A percentile compares a stretch with the other conserved stretches of the same genome.
phyloP scores from a whole-genome alignment of 805 yeast genomes.

The Yarrowia sp. region DNA sequence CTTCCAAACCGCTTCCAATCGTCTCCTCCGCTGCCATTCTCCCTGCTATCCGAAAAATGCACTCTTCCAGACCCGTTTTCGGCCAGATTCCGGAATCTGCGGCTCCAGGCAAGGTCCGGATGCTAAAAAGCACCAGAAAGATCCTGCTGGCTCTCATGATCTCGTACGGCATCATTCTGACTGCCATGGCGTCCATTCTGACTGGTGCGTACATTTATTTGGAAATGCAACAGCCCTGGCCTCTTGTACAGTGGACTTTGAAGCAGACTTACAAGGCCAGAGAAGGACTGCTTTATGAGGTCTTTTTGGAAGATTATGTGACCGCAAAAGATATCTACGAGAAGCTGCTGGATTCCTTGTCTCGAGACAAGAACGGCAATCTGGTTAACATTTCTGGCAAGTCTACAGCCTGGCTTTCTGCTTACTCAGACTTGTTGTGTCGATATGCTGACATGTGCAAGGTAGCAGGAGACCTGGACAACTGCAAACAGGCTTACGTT shows the following conservation, averaged over 20 bases:
- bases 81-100: conserved; percentile 6
- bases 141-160: conserved; percentile 15
- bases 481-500: conserved; percentile 2
- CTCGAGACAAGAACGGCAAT: conserved; percentile 10
- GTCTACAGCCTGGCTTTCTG: neutral
- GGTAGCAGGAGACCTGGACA: neutral
- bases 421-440: conserved; percentile 4
- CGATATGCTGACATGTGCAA: conserved; percentile 21
- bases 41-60: neutral
- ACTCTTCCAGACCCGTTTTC: neutral
- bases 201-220: neutral
- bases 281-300: conserved; percentile 9
- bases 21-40: neutral
- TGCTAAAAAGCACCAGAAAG: neutral
- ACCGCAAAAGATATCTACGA: neutral
- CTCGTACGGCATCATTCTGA: conserved; percentile 12
- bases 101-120: neutral
- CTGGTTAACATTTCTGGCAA: neutral
- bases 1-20: neutral
- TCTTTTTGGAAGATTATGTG: neutral
- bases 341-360: neutral
- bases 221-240: conserved; percentile 11
- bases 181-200: neutral
- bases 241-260: neutral
- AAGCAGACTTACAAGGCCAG: neutral